Conservation (phyloP, 345 rosid genomes). For the Eucalyptus cloeziana region DNA sequence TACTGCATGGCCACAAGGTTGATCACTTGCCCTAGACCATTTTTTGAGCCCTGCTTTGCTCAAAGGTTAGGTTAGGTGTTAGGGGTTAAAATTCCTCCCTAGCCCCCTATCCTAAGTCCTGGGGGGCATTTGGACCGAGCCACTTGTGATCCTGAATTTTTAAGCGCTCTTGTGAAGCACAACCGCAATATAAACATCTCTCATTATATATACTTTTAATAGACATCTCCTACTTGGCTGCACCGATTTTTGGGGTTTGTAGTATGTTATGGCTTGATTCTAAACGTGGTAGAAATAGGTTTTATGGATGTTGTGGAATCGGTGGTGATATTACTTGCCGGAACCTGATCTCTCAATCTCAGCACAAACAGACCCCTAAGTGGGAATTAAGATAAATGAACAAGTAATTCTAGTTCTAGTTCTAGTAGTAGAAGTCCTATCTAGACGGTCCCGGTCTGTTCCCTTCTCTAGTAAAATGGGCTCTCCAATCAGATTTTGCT, state of each 20-base stretch:
- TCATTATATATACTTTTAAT: not conserved
- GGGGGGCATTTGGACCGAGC: not conserved
- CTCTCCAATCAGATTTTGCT: not conserved
- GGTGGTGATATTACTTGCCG: not conserved
- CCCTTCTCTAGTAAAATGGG: not conserved
- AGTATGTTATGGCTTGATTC: not conserved
- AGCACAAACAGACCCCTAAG: not conserved
- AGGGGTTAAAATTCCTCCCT: not conserved
- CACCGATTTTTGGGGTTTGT: not conserved
- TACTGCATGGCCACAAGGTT: not conserved
- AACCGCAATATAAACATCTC: not conserved
- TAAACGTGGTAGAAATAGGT: not conserved
- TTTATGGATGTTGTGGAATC: no score
- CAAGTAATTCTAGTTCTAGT: not conserved
- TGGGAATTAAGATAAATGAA: not conserved
- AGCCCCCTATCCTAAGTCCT: not conserved
- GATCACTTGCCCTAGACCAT: not conserved
- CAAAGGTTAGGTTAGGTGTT: not conserved
- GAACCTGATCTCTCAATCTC: not conserved
- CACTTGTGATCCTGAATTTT: not conserved
- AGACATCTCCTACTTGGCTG: not conserved
- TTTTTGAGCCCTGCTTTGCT: not conserved
- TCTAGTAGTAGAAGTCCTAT: not conserved
- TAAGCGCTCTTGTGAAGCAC: not conserved
- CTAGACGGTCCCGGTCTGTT: not conserved